phyloP scores from a whole-genome alignment of 257 asterid species.

The Ehretia macrophylla region DNA sequence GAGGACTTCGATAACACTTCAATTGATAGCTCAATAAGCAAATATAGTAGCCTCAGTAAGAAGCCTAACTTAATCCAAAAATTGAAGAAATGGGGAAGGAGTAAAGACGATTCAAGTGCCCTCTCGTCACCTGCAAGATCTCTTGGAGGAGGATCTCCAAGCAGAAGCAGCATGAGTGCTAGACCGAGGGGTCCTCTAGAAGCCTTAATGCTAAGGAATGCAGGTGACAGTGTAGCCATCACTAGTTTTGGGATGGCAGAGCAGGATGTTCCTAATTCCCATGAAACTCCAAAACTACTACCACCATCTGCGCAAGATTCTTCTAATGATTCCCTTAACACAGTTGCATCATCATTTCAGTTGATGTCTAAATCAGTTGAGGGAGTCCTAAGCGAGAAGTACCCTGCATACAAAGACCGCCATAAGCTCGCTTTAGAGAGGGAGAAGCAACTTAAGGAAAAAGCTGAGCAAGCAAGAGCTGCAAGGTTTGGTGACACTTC shows the following conservation, averaged over 20 bases:
- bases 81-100: slow-evolving; percentile 83
- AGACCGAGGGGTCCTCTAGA: slow-evolving; percentile 76
- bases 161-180: slow-evolving; percentile 40
- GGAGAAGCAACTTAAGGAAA: slow-evolving; percentile 76
- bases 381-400: slow-evolving; percentile 80
- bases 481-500: slow-evolving; percentile 64
- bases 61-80: slow-evolving; percentile 78
- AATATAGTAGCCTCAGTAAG: slow-evolving; percentile 63
- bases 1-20: slow-evolving; percentile 82
- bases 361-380: slow-evolving; percentile 92
- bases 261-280: slow-evolving; percentile 53
- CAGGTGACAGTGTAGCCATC: slow-evolving; percentile 69
- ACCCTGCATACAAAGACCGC: slow-evolving; percentile 84
- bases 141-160: slow-evolving; percentile 61
- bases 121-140: slow-evolving; percentile 82
- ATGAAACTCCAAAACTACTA: slow-evolving; percentile 35
- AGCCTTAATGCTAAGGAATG: slow-evolving; percentile 79
- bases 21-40: slow-evolving; percentile 64
- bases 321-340: slow-evolving; percentile 37
- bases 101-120: slow-evolving; percentile 64
- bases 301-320: background rate
- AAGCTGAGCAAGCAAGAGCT: slow-evolving; percentile 84
- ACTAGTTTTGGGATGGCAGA: slow-evolving; percentile 71
- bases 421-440: slow-evolving; percentile 90
- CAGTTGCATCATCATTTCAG: slow-evolving; percentile 71